phyloP scores from a whole-genome alignment of 768 basidiomycete genomes.

The Leccinum imitatum region DNA sequence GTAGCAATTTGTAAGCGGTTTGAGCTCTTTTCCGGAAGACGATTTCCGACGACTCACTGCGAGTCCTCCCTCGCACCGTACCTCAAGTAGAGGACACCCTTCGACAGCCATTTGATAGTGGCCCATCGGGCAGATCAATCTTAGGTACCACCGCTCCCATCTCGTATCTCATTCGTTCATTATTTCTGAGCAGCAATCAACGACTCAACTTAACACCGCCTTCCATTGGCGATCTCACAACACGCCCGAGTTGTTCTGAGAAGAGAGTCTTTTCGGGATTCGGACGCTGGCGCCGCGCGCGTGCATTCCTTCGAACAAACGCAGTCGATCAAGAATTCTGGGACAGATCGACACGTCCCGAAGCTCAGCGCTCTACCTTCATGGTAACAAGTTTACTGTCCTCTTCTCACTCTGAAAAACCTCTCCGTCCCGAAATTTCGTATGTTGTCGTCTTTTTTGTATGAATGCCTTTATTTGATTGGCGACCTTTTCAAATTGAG shows the following conservation, averaged over 20 bases:
- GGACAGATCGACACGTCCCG: conserved; percentile 48
- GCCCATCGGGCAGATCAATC: conserved; percentile 40
- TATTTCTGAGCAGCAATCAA: conserved; percentile 30
- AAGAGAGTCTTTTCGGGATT: conserved; percentile 15
- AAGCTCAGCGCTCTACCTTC: conserved; percentile 48
- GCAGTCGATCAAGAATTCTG: conserved; percentile 31
- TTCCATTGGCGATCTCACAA: conserved; percentile 48
- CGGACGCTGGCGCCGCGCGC: conserved; percentile 31
- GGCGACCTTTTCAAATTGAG: conserved; percentile 39
- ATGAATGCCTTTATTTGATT: not conserved
- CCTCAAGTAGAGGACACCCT: not conserved
- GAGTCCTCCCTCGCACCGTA: conserved; percentile 12
- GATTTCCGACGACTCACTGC: conserved; percentile 10
- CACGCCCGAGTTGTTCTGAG: conserved; percentile 37
- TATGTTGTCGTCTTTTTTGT: conserved; percentile 35
- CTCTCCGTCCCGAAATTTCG: conserved; percentile 64
- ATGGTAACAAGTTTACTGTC: conserved; percentile 48
- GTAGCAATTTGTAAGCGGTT: too few species aligned
- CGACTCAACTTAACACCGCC: conserved; percentile 50
- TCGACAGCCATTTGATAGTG: too few species aligned
- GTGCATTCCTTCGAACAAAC: conserved; percentile 18
- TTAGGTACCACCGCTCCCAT: conserved; percentile 45
- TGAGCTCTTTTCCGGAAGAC: conserved; percentile 21
- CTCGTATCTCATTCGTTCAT: conserved; percentile 1
- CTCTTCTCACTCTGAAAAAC: conserved; percentile 52